Evolutionary conservation across 495 filamentous ascomycete species (phyloP).

Genomic region (Cercophora scortea): DNA sequence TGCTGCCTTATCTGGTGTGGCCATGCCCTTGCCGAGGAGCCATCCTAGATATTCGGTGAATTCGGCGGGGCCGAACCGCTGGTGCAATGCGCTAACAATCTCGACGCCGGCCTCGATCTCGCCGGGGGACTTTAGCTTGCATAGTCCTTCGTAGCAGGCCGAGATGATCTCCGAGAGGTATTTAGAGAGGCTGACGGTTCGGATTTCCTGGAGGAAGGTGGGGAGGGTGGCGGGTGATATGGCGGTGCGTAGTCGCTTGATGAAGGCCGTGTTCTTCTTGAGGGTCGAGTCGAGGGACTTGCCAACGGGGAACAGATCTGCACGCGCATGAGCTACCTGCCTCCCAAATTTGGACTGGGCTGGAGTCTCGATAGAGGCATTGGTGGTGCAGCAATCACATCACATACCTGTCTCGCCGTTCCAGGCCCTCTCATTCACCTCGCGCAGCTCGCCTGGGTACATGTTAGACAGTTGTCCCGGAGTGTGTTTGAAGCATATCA

Average conservation of each 20-base stretch:
- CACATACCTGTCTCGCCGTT: constrained; percentile 70
- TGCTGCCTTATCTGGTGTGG: constrained; percentile 80
- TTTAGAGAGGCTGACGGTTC: constrained; percentile 87
- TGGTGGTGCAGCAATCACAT: not conserved
- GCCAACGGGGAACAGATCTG: constrained; percentile 74
- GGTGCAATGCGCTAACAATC: constrained; percentile 87
- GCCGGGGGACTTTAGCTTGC: constrained; percentile 78
- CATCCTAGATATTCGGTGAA: constrained; percentile 91
- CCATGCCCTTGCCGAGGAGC: constrained; percentile 85
- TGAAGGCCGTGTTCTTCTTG: constrained; percentile 99
- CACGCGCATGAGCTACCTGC: not conserved
- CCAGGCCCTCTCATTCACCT: constrained; percentile 82
- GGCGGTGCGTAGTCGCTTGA: constrained; percentile 89
- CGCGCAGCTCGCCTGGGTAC: constrained; percentile 71
- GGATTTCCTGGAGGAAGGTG: constrained; percentile 86
- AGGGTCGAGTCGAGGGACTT: constrained; percentile 87
- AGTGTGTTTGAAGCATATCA: not conserved
- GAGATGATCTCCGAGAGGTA: constrained; percentile 97
- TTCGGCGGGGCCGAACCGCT: constrained; percentile 84
- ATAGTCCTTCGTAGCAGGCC: constrained; percentile 94
- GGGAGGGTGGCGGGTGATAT: constrained; percentile 68
- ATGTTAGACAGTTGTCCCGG: not conserved
- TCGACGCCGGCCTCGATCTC: constrained; percentile 91
- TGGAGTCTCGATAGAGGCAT: no score
- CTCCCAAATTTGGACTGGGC: no score